These are phyloP conservation scores for Lactifluus subvellereus DNA, from an alignment of 768 basidiomycete species.

Conservation along the genomic window DNA sequence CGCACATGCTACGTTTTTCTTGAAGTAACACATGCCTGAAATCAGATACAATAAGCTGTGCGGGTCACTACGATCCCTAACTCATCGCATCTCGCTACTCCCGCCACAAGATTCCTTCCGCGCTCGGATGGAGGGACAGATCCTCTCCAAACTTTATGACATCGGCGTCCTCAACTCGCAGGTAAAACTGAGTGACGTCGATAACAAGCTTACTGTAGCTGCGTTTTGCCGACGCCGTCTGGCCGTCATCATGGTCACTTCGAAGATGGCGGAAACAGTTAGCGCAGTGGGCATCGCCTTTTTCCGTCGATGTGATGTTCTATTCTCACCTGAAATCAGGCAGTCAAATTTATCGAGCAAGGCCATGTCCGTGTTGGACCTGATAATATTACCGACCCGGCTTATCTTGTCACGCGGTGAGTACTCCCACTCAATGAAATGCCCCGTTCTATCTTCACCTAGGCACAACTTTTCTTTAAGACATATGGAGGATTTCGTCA, in stretches of 20 bases:
- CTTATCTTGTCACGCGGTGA: constrained; percentile 86
- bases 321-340: constrained; percentile 43
- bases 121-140: constrained; percentile 72
- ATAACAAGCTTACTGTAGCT: constrained; percentile 90
- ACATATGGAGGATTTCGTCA: constrained; percentile 99
- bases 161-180: constrained; percentile 86
- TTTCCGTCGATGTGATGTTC: constrained; percentile 3
- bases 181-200: constrained; percentile 89
- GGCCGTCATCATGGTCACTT: constrained; percentile 86
- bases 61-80: constrained; percentile 77
- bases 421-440: constrained; percentile 22
- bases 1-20: constrained; percentile 5
- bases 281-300: constrained; percentile 54
- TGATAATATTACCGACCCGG: constrained; percentile 93
- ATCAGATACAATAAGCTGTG: constrained; percentile 89
- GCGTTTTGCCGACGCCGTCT: constrained; percentile 89
- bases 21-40: not conserved
- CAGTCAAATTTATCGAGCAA: constrained; percentile 95
- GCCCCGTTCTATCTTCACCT: not conserved
- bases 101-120: constrained; percentile 89
- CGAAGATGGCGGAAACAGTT: constrained; percentile 94
- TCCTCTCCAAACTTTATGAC: constrained; percentile 95
- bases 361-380: constrained; percentile 97
- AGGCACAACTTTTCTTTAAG: constrained; percentile 35
- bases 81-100: constrained; percentile 81